Conservation (phyloP, 2,329 filamentous ascomycete species). For the Trichothecium roseum region DNA sequence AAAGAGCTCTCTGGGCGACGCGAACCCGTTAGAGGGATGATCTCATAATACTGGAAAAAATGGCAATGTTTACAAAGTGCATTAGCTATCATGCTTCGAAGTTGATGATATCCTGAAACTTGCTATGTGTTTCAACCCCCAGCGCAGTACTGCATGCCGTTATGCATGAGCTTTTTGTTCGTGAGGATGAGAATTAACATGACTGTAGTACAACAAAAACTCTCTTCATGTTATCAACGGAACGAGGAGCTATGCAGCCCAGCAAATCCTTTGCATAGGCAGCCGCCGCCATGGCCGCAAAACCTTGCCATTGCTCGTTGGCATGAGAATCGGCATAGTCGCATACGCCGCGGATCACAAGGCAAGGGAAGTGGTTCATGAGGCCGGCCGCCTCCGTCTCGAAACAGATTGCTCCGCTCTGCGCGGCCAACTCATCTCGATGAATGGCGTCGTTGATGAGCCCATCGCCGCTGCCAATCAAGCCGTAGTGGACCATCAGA, state of each 20-base stretch:
- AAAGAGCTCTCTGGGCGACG: too few species aligned
- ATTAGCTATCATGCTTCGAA: too few species aligned
- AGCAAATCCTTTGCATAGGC: conserved; percentile 14
- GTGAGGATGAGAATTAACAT: too few species aligned
- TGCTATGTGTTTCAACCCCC: too few species aligned
- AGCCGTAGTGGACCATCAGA: conserved; percentile 6
- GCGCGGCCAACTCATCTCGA: background rate
- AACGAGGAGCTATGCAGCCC: background rate
- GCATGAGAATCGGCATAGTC: conserved; percentile 22
- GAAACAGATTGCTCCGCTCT: conserved; percentile 2
- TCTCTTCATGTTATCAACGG: too few species aligned
- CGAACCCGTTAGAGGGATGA: too few species aligned
- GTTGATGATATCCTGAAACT: too few species aligned
- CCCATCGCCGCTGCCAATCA: conserved; percentile 7
- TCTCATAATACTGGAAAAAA: too few species aligned
- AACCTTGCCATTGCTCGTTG: conserved; percentile 16
- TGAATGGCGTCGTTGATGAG: conserved; percentile 2
- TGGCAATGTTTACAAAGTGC: too few species aligned
- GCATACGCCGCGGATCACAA: conserved; percentile 20
- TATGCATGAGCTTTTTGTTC: too few species aligned
- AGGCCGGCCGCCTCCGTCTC: conserved; percentile 7
- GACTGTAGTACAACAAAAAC: too few species aligned
- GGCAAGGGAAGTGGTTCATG: conserved; percentile 13
- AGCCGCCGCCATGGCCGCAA: conserved; percentile 14
- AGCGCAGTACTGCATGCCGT: too few species aligned